Evolutionary conservation across 2,329 filamentous ascomycete genomes (phyloP).

Genomic region (Arthrobotrys conoides): DNA sequence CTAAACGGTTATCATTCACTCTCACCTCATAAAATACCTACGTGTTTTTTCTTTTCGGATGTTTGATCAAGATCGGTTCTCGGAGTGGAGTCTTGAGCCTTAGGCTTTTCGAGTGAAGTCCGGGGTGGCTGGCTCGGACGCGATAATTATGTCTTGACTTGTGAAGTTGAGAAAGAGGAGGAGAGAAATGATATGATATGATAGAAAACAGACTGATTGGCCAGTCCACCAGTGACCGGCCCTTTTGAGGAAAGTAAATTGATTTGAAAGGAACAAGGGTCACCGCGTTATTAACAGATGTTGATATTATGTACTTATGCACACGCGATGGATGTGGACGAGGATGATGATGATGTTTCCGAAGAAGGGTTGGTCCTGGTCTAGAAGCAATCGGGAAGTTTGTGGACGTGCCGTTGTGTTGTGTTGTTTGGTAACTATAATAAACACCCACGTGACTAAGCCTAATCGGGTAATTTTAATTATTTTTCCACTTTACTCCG

Average conservation of each 20-base stretch:
- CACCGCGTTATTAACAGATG: neutral
- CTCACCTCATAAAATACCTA: neutral
- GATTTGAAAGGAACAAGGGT: neutral
- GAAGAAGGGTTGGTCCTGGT: too few species aligned
- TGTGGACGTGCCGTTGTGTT: conserved; percentile 55
- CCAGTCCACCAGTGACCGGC: neutral
- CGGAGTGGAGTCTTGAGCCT: conserved; percentile 16
- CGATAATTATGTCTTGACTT: neutral
- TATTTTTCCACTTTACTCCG: conserved; percentile 21
- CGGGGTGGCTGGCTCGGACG: neutral
- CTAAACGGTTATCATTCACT: neutral
- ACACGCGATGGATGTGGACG: neutral
- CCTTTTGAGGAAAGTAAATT: conserved; percentile 15
- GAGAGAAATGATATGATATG: too few species aligned
- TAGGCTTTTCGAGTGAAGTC: neutral
- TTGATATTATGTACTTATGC: too few species aligned
- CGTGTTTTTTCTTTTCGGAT: conserved; percentile 18
- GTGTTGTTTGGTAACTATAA: conserved; percentile 44
- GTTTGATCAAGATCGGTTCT: conserved; percentile 20
- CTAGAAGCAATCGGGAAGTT: conserved; percentile 45
- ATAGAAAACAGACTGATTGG: too few species aligned
- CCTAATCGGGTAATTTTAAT: conserved; percentile 31
- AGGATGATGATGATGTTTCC: too few species aligned
- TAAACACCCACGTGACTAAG: too few species aligned
- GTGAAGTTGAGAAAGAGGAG: neutral